Evolutionary conservation across 257 asterid species (phyloP), one percentile per base, ranked within the genome.

Genomic region (Mitragyna speciosa): DNA sequence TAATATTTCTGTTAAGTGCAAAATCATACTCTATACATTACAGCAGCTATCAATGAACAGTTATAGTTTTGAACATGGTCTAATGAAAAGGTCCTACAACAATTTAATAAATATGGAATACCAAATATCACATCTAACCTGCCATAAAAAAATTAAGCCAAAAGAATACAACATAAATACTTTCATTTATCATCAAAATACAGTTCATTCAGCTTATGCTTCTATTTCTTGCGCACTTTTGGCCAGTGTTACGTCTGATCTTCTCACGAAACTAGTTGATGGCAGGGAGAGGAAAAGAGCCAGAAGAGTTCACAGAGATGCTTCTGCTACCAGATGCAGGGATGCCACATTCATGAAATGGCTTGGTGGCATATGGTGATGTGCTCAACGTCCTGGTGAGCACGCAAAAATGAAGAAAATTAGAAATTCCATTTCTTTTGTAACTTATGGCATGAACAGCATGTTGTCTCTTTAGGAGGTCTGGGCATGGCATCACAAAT

Each of bases 321-420:
- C 91, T 85, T 76, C 74, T 80, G 78, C 84, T 80, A 7, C 70
- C 88, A 70, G 81, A 84, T 73, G 78, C 92, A 30, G 87, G 88
- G 58, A 70, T 75, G 80, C 81, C 80, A 76, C 85, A 77, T 20
- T 90, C 96, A 80, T 79, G 77, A 73, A 92, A 76, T 79, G 80
- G 83, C 49, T 70, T 78, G 17, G 67, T 88, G 47, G 71, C 78
- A 49, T 94, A 94, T 67, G 98, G 97, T 56, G 89, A 83, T 69
- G 86, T 80, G 78, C 73, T 82, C 31, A 87, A 78, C 33, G 83
- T 90, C 90, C 98, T 94, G 89, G n/a, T n/a, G n/a, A n/a, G n/a
- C n/a, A n/a, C n/a, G n/a, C n/a, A n/a, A n/a, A n/a, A n/a, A n/a
- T n/a, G n/a, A n/a, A n/a, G n/a, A n/a, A n/a, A n/a, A n/a, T n/a